phyloP scores from a whole-genome alignment of 768 basidiomycete genomes.

The Pisolithus sp. region DNA sequence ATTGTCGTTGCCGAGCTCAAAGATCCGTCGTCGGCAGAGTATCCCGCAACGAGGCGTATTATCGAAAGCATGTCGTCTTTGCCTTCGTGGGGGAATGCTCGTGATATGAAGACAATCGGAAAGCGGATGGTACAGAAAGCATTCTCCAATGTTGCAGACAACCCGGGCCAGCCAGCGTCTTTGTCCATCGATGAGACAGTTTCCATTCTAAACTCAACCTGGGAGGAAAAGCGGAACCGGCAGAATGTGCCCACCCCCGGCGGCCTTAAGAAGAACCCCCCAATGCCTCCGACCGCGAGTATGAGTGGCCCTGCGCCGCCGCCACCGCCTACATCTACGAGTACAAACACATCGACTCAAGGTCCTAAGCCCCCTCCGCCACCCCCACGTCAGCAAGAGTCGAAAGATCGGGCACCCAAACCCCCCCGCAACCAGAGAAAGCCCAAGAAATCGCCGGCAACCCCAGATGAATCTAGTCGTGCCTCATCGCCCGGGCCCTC shows the following conservation, averaged over 20 bases:
- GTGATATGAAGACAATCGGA: constrained; percentile 52
- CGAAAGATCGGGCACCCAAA: neutral
- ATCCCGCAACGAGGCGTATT: constrained; percentile 32
- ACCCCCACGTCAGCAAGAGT: constrained; percentile 12
- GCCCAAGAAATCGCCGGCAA: neutral
- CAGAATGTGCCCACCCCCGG: constrained; percentile 16
- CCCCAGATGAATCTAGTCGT: neutral
- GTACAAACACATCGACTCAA: constrained; percentile 10
- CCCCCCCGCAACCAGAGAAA: neutral
- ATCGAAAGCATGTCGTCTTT: constrained; percentile 39
- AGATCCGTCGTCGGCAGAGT: constrained; percentile 23
- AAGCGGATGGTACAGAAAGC: constrained; percentile 42
- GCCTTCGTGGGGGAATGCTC: constrained; percentile 63
- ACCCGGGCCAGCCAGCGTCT: constrained; percentile 11
- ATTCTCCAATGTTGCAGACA: constrained; percentile 21
- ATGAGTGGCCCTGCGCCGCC: constrained; percentile 17
- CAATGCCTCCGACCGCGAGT: constrained; percentile 14
- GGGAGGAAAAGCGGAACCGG: constrained; percentile 20
- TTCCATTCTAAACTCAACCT: constrained; percentile 17
- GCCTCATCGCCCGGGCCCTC: neutral
- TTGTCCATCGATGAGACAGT: constrained; percentile 27
- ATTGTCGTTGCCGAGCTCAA: constrained; percentile 35
- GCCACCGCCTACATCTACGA: constrained; percentile 15
- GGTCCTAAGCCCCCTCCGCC: constrained; percentile 18
- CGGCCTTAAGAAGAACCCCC: neutral